These are phyloP conservation scores for Pythium oligandrum DNA, from an alignment of 352 stramenopile genomes.

Conservation along the genomic window DNA sequence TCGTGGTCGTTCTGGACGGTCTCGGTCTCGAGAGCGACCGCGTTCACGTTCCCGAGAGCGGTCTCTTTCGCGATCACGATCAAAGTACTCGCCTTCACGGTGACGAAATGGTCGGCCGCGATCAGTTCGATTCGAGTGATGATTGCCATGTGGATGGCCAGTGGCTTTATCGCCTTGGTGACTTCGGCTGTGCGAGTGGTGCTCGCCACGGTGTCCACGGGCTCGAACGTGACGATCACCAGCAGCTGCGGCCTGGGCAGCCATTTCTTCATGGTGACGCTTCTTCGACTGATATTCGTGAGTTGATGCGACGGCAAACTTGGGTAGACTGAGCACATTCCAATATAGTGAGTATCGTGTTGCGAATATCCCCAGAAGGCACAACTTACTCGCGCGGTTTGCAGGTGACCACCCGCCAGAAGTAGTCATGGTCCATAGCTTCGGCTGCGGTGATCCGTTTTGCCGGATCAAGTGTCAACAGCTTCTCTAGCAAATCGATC, in stretches of 20 bases:
- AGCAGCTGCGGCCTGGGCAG: conserved; percentile 25
- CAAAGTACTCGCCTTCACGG: conserved; percentile 29
- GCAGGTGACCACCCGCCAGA: conserved; percentile 87
- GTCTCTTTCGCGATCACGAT: conserved; percentile 29
- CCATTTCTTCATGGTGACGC: conserved; percentile 70
- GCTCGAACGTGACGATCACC: conserved; percentile 9
- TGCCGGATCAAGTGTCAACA: conserved; percentile 94
- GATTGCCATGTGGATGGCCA: conserved; percentile 6
- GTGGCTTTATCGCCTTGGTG: not conserved
- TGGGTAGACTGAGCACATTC: conserved; percentile 50
- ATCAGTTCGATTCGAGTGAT: conserved; percentile 7
- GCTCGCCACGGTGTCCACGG: conserved; percentile 10
- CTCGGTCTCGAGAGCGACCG: conserved; percentile 19
- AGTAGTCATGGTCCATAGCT: conserved; percentile 97
- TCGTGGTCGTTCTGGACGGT: conserved; percentile 5
- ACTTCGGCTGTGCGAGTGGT: conserved; percentile 13
- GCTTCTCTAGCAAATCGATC: conserved; percentile 90
- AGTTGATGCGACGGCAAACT: conserved; percentile 79
- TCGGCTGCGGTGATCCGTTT: conserved; percentile 92
- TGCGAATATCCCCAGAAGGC: not conserved
- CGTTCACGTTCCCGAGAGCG: conserved; percentile 27
- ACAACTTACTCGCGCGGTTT: conserved; percentile 73
- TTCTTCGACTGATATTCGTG: conserved; percentile 89
- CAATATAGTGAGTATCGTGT: conserved; percentile 1
- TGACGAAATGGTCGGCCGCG: conserved; percentile 13